A percentile compares a stretch with the other conserved stretches of the same genome.
These are phyloP conservation scores for Zalaria obscura DNA, from an alignment of 2,329 filamentous ascomycete species.

Conservation along the genomic window DNA sequence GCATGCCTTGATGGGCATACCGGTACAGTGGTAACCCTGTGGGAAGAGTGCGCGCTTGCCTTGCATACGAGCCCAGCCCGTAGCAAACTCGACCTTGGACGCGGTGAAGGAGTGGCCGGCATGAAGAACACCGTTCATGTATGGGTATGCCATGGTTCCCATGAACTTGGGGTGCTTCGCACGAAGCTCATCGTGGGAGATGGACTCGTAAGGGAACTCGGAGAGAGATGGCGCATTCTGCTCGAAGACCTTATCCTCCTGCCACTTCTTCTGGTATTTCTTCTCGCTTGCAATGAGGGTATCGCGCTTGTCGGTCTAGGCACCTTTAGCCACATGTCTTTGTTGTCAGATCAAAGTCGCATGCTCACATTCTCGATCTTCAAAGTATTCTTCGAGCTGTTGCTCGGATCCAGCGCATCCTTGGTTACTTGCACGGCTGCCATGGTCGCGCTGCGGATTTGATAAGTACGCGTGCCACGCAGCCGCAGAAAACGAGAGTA, in stretches of 20 bases:
- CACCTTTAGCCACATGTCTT: slow-evolving; percentile 12
- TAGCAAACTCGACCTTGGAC: slow-evolving; percentile 84
- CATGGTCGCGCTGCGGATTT: slow-evolving; percentile 17
- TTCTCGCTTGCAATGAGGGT: slow-evolving; percentile 72
- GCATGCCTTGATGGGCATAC: slow-evolving; percentile 95
- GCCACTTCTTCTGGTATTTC: slow-evolving; percentile 82
- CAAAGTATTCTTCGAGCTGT: slow-evolving; percentile 44
- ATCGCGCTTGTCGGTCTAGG: slow-evolving; percentile 73
- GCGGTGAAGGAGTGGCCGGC: slow-evolving; percentile 87
- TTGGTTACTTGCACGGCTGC: slow-evolving; percentile 37
- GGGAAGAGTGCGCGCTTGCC: slow-evolving; percentile 81
- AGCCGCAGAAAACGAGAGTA: slow-evolving; percentile 13
- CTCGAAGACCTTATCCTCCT: slow-evolving; percentile 65
- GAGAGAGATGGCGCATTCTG: slow-evolving; percentile 65
- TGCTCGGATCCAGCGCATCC: slow-evolving; percentile 39
- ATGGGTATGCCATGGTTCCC: slow-evolving; percentile 62
- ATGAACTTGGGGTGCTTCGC: slow-evolving; percentile 84
- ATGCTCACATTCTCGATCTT: slow-evolving; percentile 46
- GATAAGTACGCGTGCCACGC: slow-evolving; percentile 14
- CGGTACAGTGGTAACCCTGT: slow-evolving; percentile 89
- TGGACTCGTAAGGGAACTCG: slow-evolving; percentile 63
- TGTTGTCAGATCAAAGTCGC: slow-evolving; percentile 13
- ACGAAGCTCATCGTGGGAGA: slow-evolving; percentile 60
- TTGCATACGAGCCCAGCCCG: slow-evolving; percentile 77
- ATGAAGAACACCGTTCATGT: slow-evolving; percentile 74